Evolutionary conservation across 495 filamentous ascomycete species (phyloP).

Genomic region (Delitschia confertaspora): DNA sequence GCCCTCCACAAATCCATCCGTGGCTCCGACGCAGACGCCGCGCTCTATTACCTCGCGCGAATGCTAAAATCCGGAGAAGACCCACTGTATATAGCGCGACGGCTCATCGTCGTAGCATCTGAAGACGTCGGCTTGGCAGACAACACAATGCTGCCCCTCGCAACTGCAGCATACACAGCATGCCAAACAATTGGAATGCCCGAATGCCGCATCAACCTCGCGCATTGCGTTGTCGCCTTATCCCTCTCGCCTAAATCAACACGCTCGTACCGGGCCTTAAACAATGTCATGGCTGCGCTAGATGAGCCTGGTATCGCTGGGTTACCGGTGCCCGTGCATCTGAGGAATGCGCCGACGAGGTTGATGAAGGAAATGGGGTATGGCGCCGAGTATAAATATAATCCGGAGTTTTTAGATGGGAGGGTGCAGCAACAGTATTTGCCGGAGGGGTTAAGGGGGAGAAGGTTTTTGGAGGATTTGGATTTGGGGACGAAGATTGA

Average conservation of each 20-base stretch:
- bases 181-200: constrained; percentile 88
- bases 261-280: constrained; percentile 72
- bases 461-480: constrained; percentile 68
- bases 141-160: constrained; percentile 72
- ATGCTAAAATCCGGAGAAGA: constrained; percentile 98
- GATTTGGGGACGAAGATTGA: constrained; percentile 77
- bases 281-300: constrained; percentile 64
- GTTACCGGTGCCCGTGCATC: constrained; percentile 73
- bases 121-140: constrained; percentile 92
- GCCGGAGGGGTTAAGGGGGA: constrained; percentile 58
- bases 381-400: constrained; percentile 92
- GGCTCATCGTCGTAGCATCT: constrained; percentile 83
- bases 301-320: constrained; percentile 70
- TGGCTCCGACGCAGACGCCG: constrained; percentile 74
- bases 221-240: constrained; percentile 77
- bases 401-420: constrained; percentile 80
- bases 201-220: constrained; percentile 85
- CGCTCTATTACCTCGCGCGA: constrained; percentile 85
- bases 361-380: constrained; percentile 90
- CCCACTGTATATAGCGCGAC: constrained; percentile 80
- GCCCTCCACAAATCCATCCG: constrained; percentile 95
- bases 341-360: constrained; percentile 83
- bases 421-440: constrained; percentile 83
- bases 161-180: constrained; percentile 74
- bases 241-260: constrained; percentile 77